These are phyloP conservation scores for Chrysoporthe cubensis DNA, from an alignment of 2,329 filamentous ascomycete genomes.

Conservation along the genomic window DNA sequence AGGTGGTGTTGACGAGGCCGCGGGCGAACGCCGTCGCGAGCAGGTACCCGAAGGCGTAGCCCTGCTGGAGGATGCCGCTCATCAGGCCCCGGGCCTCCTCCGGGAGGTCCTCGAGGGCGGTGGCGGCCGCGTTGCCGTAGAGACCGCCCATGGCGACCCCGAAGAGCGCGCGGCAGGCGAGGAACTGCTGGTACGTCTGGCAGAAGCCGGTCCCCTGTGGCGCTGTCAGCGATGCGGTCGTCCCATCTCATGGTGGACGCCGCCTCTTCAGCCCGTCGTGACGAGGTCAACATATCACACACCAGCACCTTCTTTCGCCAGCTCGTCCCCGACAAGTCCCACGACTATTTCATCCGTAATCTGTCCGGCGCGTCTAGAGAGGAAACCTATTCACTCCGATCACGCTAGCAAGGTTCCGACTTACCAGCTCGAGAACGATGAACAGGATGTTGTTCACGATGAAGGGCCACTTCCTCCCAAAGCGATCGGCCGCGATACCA, in stretches of 20 bases:
- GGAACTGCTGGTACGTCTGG: constrained; percentile 69
- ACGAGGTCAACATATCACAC: too few relatives aligned
- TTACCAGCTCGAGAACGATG: constrained; percentile 71
- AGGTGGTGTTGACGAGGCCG: constrained; percentile 74
- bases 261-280: not conserved
- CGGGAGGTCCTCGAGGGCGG: constrained; percentile 76
- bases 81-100: constrained; percentile 71
- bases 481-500: constrained; percentile 59
- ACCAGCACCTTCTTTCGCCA: too few relatives aligned
- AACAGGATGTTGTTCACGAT: constrained; percentile 75
- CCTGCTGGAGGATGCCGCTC: constrained; percentile 77
- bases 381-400: not conserved
- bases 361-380: constrained; percentile 13
- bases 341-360: not conserved
- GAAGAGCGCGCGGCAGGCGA: constrained; percentile 76
- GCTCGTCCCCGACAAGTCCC: not conserved
- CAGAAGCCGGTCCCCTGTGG: constrained; percentile 67
- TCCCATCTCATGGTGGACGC: not conserved
- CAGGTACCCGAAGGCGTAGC: constrained; percentile 70
- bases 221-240: constrained; percentile 8
- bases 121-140: constrained; percentile 78
- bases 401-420: constrained; percentile 30
- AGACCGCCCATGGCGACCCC: constrained; percentile 83
- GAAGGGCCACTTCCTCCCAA: constrained; percentile 72
- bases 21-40: constrained; percentile 61